phyloP scores from a whole-genome alignment of 2,329 filamentous ascomycete genomes.

The Penicillium sp. region DNA sequence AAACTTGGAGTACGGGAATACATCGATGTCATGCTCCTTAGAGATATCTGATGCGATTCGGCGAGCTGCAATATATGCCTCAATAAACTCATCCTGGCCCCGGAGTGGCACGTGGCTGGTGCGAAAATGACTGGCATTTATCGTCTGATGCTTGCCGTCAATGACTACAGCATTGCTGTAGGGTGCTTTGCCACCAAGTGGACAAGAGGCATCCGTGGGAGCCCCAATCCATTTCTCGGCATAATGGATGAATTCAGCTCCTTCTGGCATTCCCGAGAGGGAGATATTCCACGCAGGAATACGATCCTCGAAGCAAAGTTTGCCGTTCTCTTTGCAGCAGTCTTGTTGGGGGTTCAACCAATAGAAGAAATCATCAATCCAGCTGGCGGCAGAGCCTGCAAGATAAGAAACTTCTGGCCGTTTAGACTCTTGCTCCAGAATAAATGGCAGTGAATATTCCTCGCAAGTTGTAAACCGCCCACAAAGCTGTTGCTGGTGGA shows the following conservation, averaged over 20 bases:
- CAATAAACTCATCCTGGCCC: conserved; percentile 88
- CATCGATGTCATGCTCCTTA: conserved; percentile 66
- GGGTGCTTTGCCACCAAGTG: conserved; percentile 80
- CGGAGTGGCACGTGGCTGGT: conserved; percentile 82
- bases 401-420: conserved; percentile 84
- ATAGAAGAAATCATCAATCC: conserved; percentile 93
- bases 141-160: conserved; percentile 61
- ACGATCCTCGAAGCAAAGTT: conserved; percentile 74
- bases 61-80: conserved; percentile 80
- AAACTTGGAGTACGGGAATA: conserved; percentile 96
- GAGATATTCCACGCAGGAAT: conserved; percentile 84
- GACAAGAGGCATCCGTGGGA: conserved; percentile 78
- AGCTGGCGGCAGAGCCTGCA: conserved; percentile 81
- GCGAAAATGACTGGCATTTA: conserved; percentile 85
- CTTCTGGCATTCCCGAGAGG: conserved; percentile 85
- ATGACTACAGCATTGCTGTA: conserved; percentile 83
- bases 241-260: conserved; percentile 84
- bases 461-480: conserved; percentile 88
- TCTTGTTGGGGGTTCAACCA: conserved; percentile 91
- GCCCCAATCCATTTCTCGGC: conserved; percentile 75
- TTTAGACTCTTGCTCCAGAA: conserved; percentile 91
- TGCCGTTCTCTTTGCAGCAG: conserved; percentile 66
- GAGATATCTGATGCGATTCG: conserved; percentile 78
- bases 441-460: conserved; percentile 75
- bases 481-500: conserved; percentile 80